phyloP scores from a whole-genome alignment of 2,329 filamentous ascomycete species.

The Drechslera avenae region DNA sequence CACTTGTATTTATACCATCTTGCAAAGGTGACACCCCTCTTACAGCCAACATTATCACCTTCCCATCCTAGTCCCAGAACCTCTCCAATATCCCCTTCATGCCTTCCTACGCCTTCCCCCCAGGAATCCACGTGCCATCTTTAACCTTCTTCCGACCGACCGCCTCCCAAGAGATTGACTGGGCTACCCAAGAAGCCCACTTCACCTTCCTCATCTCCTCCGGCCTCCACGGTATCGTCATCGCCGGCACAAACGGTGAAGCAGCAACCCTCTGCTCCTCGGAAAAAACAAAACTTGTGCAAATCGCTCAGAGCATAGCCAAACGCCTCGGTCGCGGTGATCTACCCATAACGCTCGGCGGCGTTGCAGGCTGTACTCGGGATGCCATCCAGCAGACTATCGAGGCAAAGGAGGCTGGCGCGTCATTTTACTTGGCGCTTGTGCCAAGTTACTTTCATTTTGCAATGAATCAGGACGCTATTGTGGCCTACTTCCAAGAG shows the following conservation, averaged over 20 bases:
- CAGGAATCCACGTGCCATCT: constrained; percentile 62
- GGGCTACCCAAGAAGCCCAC: constrained; percentile 60
- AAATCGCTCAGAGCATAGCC: constrained; percentile 47
- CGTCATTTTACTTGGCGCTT: constrained; percentile 48
- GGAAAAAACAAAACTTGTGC: constrained; percentile 51
- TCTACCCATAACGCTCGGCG: constrained; percentile 51
- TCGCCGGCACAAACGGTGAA: constrained; percentile 55
- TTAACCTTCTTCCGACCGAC: constrained; percentile 61
- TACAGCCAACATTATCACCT: neutral
- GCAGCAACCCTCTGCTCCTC: constrained; percentile 48
- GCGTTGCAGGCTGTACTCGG: constrained; percentile 48
- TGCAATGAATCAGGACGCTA: constrained; percentile 46
- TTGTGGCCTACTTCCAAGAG: constrained; percentile 45
- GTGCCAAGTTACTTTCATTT: constrained; percentile 51
- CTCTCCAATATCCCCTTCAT: constrained; percentile 26
- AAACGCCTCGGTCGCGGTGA: constrained; percentile 39
- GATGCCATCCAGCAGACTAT: constrained; percentile 49
- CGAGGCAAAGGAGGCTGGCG: constrained; percentile 47
- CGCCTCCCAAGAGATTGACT: constrained; percentile 60
- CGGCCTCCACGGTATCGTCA: constrained; percentile 58
- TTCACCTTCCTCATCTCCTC: constrained; percentile 60
- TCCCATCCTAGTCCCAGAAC: constrained; percentile 40
- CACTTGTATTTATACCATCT: too few relatives aligned
- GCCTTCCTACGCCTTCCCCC: constrained; percentile 50
- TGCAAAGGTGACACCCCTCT: too few relatives aligned